Conservation (phyloP, 2,329 filamentous ascomycete genomes). For the Alternaria solani region DNA sequence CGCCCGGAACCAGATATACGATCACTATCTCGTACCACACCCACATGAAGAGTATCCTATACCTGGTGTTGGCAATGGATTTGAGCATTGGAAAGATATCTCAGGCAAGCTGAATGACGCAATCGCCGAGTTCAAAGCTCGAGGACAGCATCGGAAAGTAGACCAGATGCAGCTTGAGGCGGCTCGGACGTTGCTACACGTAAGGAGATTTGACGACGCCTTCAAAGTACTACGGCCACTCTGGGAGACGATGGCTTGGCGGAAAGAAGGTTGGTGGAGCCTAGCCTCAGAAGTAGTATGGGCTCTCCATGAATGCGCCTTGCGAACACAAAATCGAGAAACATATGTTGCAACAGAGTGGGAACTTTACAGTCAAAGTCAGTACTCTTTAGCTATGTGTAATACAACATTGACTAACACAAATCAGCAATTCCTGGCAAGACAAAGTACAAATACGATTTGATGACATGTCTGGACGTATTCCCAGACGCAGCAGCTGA, state of each 20-base stretch:
- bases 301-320: conserved; percentile 63
- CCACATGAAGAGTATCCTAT: conserved; percentile 64
- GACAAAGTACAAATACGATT: conserved; percentile 52
- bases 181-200: conserved; percentile 62
- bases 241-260: conserved; percentile 67
- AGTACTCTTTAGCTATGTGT: conserved; percentile 1
- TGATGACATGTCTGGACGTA: conserved; percentile 57
- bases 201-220: conserved; percentile 60
- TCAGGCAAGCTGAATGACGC: conserved; percentile 57
- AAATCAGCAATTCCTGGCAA: conserved; percentile 42
- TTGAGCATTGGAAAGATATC: conserved; percentile 63
- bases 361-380: conserved; percentile 59
- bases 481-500: conserved; percentile 44
- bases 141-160: conserved; percentile 62
- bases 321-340: conserved; percentile 55
- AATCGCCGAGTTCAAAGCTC: conserved; percentile 60
- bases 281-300: conserved; percentile 63
- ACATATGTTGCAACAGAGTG: conserved; percentile 63
- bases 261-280: conserved; percentile 66
- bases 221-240: conserved; percentile 60
- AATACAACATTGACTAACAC: conserved; percentile 18
- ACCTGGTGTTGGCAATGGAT: conserved; percentile 52
- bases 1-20: conserved; percentile 62
- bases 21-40: conserved; percentile 67
- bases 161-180: conserved; percentile 64